These are phyloP conservation scores for Metschnikowia koreensis DNA, from an alignment of 805 yeast genomes.

Conservation along the genomic window DNA sequence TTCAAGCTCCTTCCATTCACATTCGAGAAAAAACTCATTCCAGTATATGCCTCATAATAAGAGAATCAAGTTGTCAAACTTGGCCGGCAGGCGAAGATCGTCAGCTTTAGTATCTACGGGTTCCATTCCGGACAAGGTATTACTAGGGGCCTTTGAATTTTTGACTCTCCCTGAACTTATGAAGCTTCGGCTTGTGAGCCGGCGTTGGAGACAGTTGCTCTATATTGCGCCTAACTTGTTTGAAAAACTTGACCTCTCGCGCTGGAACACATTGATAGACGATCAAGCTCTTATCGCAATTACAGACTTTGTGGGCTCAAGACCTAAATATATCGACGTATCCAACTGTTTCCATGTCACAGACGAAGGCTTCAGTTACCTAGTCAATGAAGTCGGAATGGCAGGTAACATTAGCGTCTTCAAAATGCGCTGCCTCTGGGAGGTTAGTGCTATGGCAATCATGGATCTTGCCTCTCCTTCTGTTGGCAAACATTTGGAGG, in stretches of 20 bases:
- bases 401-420: slow-evolving; percentile 54
- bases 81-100: slow-evolving; percentile 50
- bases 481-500: slow-evolving; percentile 57
- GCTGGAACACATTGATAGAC: slow-evolving; percentile 59
- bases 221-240: slow-evolving; percentile 55
- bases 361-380: slow-evolving; percentile 68
- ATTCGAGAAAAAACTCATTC: slow-evolving; percentile 31
- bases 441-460: slow-evolving; percentile 74
- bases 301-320: slow-evolving; percentile 66
- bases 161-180: slow-evolving; percentile 58
- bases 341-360: slow-evolving; percentile 77
- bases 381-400: slow-evolving; percentile 70
- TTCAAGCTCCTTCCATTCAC: slow-evolving; percentile 30
- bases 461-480: slow-evolving; percentile 71
- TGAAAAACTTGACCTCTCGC: slow-evolving; percentile 52
- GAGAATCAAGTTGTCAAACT: slow-evolving; percentile 47
- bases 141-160: slow-evolving; percentile 51
- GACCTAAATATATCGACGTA: slow-evolving; percentile 60
- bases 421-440: slow-evolving; percentile 72
- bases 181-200: slow-evolving; percentile 56
- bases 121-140: slow-evolving; percentile 59
- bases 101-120: slow-evolving; percentile 53
- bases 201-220: slow-evolving; percentile 67
- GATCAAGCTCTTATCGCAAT: slow-evolving; percentile 58
- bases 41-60: slow-evolving; percentile 56